Percentiles rank a stretch among this genome's conserved stretches.
These are phyloP conservation scores for Thraustotheca clavata DNA, from an alignment of 352 stramenopile species.

Conservation along the genomic window DNA sequence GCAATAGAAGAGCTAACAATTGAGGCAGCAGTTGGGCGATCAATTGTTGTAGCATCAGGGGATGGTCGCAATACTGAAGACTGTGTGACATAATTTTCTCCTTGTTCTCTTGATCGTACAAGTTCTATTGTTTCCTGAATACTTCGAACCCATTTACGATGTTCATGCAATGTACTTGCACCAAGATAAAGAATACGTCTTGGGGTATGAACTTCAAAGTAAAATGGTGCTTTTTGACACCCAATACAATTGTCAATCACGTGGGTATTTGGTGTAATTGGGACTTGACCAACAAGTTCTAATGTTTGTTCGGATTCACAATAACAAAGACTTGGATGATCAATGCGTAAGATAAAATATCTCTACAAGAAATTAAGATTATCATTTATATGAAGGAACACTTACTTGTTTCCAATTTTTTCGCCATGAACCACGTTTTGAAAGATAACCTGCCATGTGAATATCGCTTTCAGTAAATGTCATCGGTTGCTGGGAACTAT, in stretches of 20 bases:
- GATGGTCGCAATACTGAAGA: conserved; percentile 2
- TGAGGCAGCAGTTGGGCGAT: conserved; percentile 45
- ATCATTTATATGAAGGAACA: neutral
- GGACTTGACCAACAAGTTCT: conserved; percentile 59
- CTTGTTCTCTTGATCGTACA: neutral
- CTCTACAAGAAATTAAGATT: conserved; percentile 24
- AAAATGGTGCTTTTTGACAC: neutral
- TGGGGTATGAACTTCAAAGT: conserved; percentile 15
- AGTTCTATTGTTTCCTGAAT: conserved; percentile 18
- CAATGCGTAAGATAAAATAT: conserved; percentile 71
- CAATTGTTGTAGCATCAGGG: conserved; percentile 32
- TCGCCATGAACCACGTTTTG: conserved; percentile 74
- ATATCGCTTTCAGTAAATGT: conserved; percentile 18
- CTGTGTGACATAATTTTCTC: conserved; percentile 3
- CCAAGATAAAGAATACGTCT: neutral
- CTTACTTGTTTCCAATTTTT: conserved; percentile 77
- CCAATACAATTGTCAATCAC: conserved; percentile 49
- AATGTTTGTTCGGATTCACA: conserved; percentile 79
- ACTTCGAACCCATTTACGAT: conserved; percentile 3
- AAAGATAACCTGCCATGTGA: conserved; percentile 19
- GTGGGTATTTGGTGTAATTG: conserved; percentile 63
- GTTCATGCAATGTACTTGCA: neutral
- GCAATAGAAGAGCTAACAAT: neutral
- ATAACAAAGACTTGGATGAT: conserved; percentile 69
- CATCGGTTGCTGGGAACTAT: conserved; percentile 23